phyloP scores from a whole-genome alignment of 2,329 filamentous ascomycete species.

The Xylaria sp. region DNA sequence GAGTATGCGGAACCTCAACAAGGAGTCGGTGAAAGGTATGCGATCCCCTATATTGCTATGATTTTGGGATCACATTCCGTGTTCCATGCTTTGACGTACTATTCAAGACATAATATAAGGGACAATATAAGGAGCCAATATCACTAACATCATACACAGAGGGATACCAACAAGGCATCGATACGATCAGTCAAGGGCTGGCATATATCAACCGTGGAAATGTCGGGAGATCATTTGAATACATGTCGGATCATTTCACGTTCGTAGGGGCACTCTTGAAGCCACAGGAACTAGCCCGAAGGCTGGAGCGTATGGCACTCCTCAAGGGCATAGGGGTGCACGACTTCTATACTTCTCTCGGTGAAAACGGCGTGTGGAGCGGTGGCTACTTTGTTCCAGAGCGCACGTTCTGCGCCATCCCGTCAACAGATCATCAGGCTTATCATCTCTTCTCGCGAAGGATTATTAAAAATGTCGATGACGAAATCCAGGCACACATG shows the following conservation, averaged over 20 bases:
- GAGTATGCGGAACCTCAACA: constrained; percentile 60
- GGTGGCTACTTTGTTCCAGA: constrained; percentile 71
- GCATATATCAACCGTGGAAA: constrained; percentile 69
- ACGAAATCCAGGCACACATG: constrained; percentile 80
- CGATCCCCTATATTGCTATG: not conserved
- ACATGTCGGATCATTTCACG: constrained; percentile 84
- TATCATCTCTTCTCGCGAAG: constrained; percentile 60
- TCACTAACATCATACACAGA: constrained; percentile 43
- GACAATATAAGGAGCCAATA: not conserved
- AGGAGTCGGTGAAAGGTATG: constrained; percentile 55
- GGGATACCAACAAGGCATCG: constrained; percentile 61
- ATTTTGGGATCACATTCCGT: no score
- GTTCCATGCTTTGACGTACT: not conserved
- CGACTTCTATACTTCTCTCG: constrained; percentile 81
- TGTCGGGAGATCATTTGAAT: constrained; percentile 76
- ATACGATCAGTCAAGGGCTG: constrained; percentile 63
- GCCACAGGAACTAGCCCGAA: constrained; percentile 74
- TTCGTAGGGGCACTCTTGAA: constrained; percentile 85
- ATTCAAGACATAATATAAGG: not conserved
- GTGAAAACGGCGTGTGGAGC: constrained; percentile 73
- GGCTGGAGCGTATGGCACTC: constrained; percentile 71
- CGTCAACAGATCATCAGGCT: constrained; percentile 59
- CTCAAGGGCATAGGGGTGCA: constrained; percentile 74
- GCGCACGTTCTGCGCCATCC: constrained; percentile 83
- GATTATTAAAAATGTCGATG: constrained; percentile 72